A percentile compares a stretch with the other conserved stretches of the same genome.
Evolutionary conservation across 306 rosid genomes (phyloP).

Genomic region (Rosa persica): DNA sequence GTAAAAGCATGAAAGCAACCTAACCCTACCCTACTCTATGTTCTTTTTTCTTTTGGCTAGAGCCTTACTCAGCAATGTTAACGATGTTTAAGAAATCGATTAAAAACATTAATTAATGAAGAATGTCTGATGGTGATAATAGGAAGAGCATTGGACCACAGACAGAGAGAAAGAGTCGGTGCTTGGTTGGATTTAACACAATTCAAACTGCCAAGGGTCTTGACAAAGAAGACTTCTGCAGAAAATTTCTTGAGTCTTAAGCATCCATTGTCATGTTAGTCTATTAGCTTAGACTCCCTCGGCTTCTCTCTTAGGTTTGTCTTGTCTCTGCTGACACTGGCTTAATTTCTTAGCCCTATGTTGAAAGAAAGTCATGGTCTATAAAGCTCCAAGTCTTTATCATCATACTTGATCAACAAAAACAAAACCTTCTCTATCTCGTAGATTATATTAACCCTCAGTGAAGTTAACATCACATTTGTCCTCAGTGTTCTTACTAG

Average conservation of each 20-base stretch:
- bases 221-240: not conserved
- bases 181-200: not conserved
- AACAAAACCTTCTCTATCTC: not conserved
- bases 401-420: conserved; percentile 16
- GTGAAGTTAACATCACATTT: conserved; percentile 24
- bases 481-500: conserved; percentile 3
- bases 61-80: not conserved
- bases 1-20: not conserved
- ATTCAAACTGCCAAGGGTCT: not conserved
- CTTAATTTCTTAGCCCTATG: not conserved
- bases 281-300: not conserved
- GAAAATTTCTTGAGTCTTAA: not conserved
- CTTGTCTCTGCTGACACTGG: conserved; percentile 3
- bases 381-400: not conserved
- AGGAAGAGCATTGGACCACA: not conserved
- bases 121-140: not conserved
- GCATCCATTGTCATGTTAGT: not conserved
- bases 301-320: not conserved
- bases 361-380: conserved; percentile 16
- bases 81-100: not conserved
- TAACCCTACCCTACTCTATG: not conserved
- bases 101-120: not conserved
- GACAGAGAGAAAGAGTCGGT: not conserved
- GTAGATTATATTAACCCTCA: not conserved
- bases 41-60: not conserved